Conservation (phyloP, 768 basidiomycete species). For the Russula lepida region DNA sequence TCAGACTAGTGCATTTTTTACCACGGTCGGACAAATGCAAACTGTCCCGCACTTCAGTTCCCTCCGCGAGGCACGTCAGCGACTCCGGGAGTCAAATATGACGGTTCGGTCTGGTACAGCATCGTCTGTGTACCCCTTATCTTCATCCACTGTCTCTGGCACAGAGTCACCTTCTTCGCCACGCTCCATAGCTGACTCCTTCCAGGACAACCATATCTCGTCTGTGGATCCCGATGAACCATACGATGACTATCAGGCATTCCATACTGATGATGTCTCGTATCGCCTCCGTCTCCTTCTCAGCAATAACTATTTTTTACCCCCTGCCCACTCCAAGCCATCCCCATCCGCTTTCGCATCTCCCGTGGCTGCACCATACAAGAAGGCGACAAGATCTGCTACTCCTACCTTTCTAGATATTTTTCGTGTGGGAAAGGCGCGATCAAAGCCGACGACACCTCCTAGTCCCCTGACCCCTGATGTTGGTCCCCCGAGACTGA, state of each 20-base stretch:
- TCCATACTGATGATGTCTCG: slow-evolving; percentile 68
- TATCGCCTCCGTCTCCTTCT: slow-evolving; percentile 78
- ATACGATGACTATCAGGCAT: slow-evolving; percentile 22
- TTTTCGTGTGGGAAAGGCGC: slow-evolving; percentile 60
- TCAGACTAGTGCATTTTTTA: slow-evolving; percentile 20
- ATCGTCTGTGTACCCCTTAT: slow-evolving; percentile 71
- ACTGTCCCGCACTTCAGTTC: slow-evolving; percentile 21
- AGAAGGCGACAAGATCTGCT: slow-evolving; percentile 38
- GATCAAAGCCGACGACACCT: slow-evolving; percentile 49
- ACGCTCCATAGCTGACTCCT: slow-evolving; percentile 42
- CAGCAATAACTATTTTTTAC: slow-evolving; percentile 83
- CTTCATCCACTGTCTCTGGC: slow-evolving; percentile 54
- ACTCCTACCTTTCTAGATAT: slow-evolving; percentile 56
- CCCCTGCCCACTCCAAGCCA: slow-evolving; percentile 81
- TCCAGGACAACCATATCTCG: slow-evolving; percentile 36
- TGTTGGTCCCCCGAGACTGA: slow-evolving; percentile 15
- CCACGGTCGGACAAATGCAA: slow-evolving; percentile 18
- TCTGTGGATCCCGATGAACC: slow-evolving; percentile 22
- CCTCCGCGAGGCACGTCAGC: slow-evolving; percentile 22
- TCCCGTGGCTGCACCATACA: slow-evolving; percentile 32
- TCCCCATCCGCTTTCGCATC: slow-evolving; percentile 55
- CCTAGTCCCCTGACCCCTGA: slow-evolving; percentile 36
- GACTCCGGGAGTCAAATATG: slow-evolving; percentile 39
- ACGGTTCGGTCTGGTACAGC: slow-evolving; percentile 61
- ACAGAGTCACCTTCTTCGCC: slow-evolving; percentile 61